Evolutionary conservation across 768 basidiomycete species (phyloP), one percentile per base, ranked within the genome.

Genomic region (Mycena crocata): DNA sequence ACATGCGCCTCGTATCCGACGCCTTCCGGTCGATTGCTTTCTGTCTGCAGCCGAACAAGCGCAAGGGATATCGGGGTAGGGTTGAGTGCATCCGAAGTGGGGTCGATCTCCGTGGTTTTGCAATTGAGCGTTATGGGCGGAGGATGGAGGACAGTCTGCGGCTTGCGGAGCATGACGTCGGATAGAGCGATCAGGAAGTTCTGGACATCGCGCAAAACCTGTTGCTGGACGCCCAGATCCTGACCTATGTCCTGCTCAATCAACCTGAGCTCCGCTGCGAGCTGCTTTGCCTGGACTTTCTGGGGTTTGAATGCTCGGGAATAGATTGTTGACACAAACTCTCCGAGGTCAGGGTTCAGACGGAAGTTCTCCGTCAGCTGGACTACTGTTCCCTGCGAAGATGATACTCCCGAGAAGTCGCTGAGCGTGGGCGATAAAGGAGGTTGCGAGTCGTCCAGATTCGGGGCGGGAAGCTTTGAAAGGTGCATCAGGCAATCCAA

Each of bases 361-460:
- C 85, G 76, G 70, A 86, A 87, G 61, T 86, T 86, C 62, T 87
- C 86, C 0, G 82, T 84, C 45, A 87, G 70, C 63, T 86, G 85
- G 5, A 86, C 80, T 21, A 86, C 75, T 3, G 82, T 83, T 8
- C 75, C 76, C 61, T 80, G 80, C 30, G 80, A 79, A 5, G 71
- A 63, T 10, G 71, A 57, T 15, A 60, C 51, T 14, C 55, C 64
- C 14, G 74, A 75, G 26, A 49, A 62, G 21, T 73, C 73, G 45
- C 71, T 66, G 5, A 64, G 57, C 48, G 67, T 70, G 13, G 66
- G 68, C 48, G 67, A 69, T 7, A 44, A 19, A 1, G 52, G 67
- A 7, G 66, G 66, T 32, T 64, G 57, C 19, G 64, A 64, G 9
- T 61, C 57, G n/a, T 34, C 32, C 19, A 40, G 40, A 31, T 39